These are phyloP conservation scores for Penstemon barbatus DNA, from an alignment of 257 asterid species.

Conservation along the genomic window DNA sequence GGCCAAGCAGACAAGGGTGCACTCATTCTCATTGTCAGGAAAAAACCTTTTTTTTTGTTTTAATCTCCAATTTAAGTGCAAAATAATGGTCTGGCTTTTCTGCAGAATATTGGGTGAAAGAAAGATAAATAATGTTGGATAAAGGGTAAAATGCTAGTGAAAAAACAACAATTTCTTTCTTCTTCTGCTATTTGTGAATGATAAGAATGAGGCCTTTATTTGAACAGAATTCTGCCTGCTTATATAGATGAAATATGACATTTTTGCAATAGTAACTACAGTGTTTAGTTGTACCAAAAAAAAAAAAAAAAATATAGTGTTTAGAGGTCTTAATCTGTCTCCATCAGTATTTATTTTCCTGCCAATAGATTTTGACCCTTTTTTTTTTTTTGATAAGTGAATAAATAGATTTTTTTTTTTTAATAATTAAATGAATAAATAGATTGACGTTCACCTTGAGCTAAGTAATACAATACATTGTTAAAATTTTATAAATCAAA, in stretches of 20 bases:
- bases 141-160: neutral
- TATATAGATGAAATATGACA: constrained; percentile 6
- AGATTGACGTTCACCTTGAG: neutral
- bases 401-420: no score
- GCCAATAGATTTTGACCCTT: neutral
- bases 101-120: neutral
- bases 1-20: constrained; percentile 74
- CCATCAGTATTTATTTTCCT: neutral
- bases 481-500: no score
- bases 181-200: constrained; percentile 3
- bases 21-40: constrained; percentile 51
- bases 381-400: no score
- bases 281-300: neutral
- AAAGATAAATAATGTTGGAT: neutral
- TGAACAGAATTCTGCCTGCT: constrained; percentile 13
- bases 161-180: neutral
- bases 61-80: neutral
- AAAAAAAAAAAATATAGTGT: neutral
- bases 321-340: neutral
- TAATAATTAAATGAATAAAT: neutral
- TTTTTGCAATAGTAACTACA: neutral
- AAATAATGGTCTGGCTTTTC: neutral
- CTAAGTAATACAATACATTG: no score
- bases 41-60: no score
- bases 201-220: constrained; percentile 21